Evolutionary conservation across 495 filamentous ascomycete genomes (phyloP).

Genomic region (Aspergillus nidulans): DNA sequence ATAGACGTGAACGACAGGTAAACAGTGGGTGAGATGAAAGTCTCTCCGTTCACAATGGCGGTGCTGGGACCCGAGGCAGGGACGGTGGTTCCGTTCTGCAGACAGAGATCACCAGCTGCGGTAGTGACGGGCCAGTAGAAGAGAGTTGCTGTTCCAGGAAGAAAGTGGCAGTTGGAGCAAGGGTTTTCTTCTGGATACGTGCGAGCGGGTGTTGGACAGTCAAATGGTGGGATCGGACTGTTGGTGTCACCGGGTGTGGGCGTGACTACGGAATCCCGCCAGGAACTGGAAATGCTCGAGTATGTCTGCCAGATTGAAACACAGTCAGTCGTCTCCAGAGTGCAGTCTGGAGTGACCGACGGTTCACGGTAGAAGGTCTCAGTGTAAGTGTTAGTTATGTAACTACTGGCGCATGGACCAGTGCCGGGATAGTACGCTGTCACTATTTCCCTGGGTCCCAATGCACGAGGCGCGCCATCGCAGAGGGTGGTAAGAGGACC

Average conservation of each 20-base stretch:
- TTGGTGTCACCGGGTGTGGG: conserved; percentile 18
- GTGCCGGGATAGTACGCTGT: conserved; percentile 20
- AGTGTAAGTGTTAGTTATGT: conserved; percentile 1
- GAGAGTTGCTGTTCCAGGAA: conserved; percentile 25
- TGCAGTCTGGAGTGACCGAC: conserved; percentile 8
- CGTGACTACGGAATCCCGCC: conserved; percentile 4
- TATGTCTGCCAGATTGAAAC: conserved; percentile 25
- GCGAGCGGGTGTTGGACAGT: conserved; percentile 13
- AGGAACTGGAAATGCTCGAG: conserved; percentile 12
- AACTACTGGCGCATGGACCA: conserved; percentile 16
- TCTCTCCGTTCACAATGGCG: conserved; percentile 19
- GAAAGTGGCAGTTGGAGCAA: conserved; percentile 22
- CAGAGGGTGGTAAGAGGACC: conserved; percentile 25
- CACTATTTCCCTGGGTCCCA: conserved; percentile 18
- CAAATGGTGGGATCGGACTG: conserved; percentile 16
- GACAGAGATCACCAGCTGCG: conserved; percentile 21
- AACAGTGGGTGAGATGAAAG: conserved; percentile 21
- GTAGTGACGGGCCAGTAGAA: conserved; percentile 28
- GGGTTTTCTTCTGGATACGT: conserved; percentile 18
- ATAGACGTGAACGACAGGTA: conserved; percentile 27
- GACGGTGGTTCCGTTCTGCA: conserved; percentile 22
- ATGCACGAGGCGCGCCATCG: conserved; percentile 18
- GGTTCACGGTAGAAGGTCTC: conserved; percentile 15
- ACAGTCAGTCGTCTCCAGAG: conserved; percentile 17
- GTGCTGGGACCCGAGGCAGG: conserved; percentile 20